A percentile compares a stretch with the other conserved stretches of the same genome.
phyloP scores from a whole-genome alignment of 169 alveolate genomes.

The Plasmodium coatneyi region DNA sequence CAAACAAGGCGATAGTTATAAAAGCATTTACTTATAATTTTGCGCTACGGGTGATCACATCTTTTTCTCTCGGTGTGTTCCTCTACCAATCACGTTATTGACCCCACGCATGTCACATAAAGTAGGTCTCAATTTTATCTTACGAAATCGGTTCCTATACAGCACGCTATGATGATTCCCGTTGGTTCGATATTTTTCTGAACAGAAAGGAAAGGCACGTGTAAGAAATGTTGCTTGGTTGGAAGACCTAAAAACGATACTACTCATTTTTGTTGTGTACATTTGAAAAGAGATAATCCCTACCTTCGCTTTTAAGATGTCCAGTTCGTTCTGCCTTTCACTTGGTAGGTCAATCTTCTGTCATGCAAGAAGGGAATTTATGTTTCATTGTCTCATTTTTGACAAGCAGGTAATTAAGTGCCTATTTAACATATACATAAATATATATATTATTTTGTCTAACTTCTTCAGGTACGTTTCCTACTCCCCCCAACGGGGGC shows the following conservation, averaged over 20 bases:
- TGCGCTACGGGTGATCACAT: not conserved
- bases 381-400: not conserved
- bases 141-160: constrained; percentile 71
- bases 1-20: not conserved
- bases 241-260: not conserved
- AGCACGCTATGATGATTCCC: constrained; percentile 54
- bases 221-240: not conserved
- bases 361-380: not conserved
- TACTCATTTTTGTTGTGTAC: not conserved
- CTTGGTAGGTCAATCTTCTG: constrained; percentile 39
- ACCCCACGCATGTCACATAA: not conserved
- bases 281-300: not conserved
- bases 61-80: not conserved
- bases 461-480: constrained; percentile 11
- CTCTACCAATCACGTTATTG: not conserved
- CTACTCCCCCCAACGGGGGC: not conserved
- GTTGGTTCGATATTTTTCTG: constrained; percentile 47
- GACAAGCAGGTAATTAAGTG: not conserved
- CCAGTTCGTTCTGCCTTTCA: constrained; percentile 38
- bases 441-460: not conserved
- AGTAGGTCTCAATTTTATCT: not conserved
- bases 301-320: constrained; percentile 31
- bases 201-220: constrained; percentile 6
- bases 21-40: not conserved
- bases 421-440: not conserved